Evolutionary conservation across 1,139 yeast genomes (phyloP), one percentile per base, ranked within the genome.

Genomic region (Scheffersomyces parashehatae): DNA sequence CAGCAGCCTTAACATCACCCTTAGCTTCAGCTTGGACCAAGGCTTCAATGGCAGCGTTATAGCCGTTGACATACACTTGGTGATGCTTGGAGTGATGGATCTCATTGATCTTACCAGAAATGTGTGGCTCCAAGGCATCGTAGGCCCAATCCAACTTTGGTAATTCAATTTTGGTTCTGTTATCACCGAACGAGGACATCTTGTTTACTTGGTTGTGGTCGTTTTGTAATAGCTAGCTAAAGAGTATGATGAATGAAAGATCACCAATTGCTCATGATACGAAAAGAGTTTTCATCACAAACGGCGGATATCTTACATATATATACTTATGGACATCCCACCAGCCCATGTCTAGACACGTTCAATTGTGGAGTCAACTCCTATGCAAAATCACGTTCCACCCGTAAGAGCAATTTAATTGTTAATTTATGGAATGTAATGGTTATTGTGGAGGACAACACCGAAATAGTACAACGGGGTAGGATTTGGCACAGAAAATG

Each of bases 131-230:
- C 49, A 70, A 67, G 31, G 72, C 75, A 47, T 59, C 65, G 46
- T 58, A 69, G 44, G 62, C 72, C 73, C 72, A 71, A 50, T 70
- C 75, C 47, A 71, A 63, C 51, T 70, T 67, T 35, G 76, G 77
- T 47, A 71, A 63, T 31, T 45, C 53, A 29, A 53, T 43, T 38
- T 53, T 47, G 20, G 24, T 31, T 31, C 35, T 31, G 24, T 31
- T 31, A 8, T 31, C 35, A 14, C 24, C 35, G 26, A 20, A 20
- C 9, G 11, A 31, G 11, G 35, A 31, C 35, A 31, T 31, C n/a
- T 31, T 31, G 12, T 29, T 20, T 2, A 20, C 9, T 20, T 6
- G 26, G 26, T 20, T 20, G 3, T 20, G 7, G 26, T 3, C 5
- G 26, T 6, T 13, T 20, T 20, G 8, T 20, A 20, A 20, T 20